Evolutionary conservation across 2,329 filamentous ascomycete genomes (phyloP).

Genomic region (Aspergillus sp.): DNA sequence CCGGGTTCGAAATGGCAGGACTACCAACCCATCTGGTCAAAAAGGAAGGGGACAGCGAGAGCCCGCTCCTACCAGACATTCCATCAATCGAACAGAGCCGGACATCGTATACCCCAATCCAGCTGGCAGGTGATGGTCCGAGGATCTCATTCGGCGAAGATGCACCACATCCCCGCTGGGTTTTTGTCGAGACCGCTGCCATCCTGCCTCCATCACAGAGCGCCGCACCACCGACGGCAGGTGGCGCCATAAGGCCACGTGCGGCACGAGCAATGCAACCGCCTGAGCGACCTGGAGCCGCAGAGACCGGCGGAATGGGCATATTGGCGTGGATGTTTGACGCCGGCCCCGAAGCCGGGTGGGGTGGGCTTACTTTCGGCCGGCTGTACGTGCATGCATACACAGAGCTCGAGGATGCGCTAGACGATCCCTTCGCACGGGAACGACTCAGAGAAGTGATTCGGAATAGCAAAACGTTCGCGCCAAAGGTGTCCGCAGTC

Average conservation of each 20-base stretch:
- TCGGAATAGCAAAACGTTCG: constrained; percentile 2
- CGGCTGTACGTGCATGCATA: constrained; percentile 14
- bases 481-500: constrained; percentile 4
- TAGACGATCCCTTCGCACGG: constrained; percentile 8
- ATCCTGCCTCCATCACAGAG: not conserved
- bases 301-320: not conserved
- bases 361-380: constrained; percentile 2
- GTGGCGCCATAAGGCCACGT: not conserved
- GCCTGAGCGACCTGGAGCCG: not conserved
- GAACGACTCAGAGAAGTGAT: constrained; percentile 7
- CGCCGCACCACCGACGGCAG: not conserved
- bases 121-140: constrained; percentile 2
- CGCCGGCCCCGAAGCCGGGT: constrained; percentile 5
- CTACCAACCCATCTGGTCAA: no score
- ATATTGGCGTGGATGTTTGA: constrained; percentile 13
- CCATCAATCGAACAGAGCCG: no score
- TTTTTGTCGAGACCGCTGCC: not conserved
- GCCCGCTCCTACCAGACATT: no score
- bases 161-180: constrained; percentile 9
- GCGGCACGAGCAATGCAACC: not conserved
- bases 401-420: constrained; percentile 8
- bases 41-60: no score
- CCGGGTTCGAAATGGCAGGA: no score
- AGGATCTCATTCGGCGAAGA: constrained; percentile 8
- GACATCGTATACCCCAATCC: no score